These are phyloP conservation scores for Brassica carinata DNA, from an alignment of 345 rosid genomes.

Conservation along the genomic window DNA sequence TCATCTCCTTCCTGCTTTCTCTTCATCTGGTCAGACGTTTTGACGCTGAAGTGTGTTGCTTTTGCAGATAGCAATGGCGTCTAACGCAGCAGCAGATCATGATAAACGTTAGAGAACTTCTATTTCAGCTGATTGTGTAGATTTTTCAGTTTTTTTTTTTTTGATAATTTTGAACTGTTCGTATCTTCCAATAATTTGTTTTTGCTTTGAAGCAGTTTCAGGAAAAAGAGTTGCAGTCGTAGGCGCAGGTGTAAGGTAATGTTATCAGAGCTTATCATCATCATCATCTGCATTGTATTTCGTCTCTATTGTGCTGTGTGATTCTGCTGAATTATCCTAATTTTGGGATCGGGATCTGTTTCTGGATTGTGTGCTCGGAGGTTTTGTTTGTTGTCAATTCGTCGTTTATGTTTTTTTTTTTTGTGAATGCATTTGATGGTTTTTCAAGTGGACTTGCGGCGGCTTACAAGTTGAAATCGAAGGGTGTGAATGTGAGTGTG, in stretches of 20 bases:
- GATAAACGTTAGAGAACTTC: slow-evolving; percentile 20
- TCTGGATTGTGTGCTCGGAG: no score
- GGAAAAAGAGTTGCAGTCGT: slow-evolving; percentile 72
- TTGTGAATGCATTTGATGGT: background rate
- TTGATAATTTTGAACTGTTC: slow-evolving; percentile 11
- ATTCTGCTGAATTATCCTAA: background rate
- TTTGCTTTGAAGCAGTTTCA: slow-evolving; percentile 41
- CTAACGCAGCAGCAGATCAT: slow-evolving; percentile 35
- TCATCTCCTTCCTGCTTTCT: background rate
- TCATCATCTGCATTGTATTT: slow-evolving; percentile 9
- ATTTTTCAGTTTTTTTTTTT: background rate
- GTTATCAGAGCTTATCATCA: background rate
- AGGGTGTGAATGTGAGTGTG: slow-evolving; percentile 71
- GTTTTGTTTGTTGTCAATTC: no score
- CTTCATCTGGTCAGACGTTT: slow-evolving; percentile 18
- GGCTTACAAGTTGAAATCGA: slow-evolving; percentile 84
- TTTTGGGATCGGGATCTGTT: background rate
- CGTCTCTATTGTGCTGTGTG: background rate
- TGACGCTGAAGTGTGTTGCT: slow-evolving; percentile 18
- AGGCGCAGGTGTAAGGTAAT: slow-evolving; percentile 88
- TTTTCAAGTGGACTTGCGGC: slow-evolving; percentile 81
- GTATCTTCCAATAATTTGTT: background rate
- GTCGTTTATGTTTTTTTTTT: background rate
- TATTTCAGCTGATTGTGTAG: background rate
- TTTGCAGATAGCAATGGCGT: slow-evolving; percentile 45